phyloP scores from a whole-genome alignment of 2,329 filamentous ascomycete species.

The Aspergillus pseudoglaucus region DNA sequence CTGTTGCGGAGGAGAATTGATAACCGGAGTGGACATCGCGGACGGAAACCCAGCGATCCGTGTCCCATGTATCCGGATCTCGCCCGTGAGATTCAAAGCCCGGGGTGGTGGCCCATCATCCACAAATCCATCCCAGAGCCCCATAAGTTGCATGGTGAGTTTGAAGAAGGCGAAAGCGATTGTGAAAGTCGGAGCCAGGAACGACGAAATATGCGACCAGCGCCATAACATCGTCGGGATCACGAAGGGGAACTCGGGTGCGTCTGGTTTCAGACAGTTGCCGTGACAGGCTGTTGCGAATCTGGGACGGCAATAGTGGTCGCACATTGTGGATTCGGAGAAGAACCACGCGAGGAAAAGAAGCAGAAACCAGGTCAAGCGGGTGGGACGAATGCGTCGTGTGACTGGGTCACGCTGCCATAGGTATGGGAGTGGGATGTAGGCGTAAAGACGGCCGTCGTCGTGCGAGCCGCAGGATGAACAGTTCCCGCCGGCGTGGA shows the following conservation, averaged over 20 bases:
- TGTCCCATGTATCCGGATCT: conserved; percentile 25
- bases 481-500: conserved; percentile 12
- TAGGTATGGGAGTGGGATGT: conserved; percentile 30
- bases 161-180: conserved; percentile 24
- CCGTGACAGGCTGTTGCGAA: conserved; percentile 45
- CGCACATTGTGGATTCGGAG: conserved; percentile 43
- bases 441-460: conserved; percentile 24
- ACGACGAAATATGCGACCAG: conserved; percentile 33
- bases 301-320: conserved; percentile 46
- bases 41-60: conserved; percentile 14
- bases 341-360: conserved; percentile 44
- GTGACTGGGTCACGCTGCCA: conserved; percentile 26
- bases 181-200: conserved; percentile 25
- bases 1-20: neutral
- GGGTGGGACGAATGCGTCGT: conserved; percentile 28
- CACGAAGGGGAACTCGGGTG: conserved; percentile 50
- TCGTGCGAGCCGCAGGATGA: conserved; percentile 17
- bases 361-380: conserved; percentile 34
- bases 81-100: conserved; percentile 20
- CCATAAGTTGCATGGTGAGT: conserved; percentile 29
- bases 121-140: conserved; percentile 39
- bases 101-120: conserved; percentile 18
- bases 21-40: conserved; percentile 1
- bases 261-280: conserved; percentile 46
- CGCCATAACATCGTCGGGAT: conserved; percentile 50